Base-by-base conservation (phyloP, 768 basidiomycete species). In the Kwoniella pini region DNA sequence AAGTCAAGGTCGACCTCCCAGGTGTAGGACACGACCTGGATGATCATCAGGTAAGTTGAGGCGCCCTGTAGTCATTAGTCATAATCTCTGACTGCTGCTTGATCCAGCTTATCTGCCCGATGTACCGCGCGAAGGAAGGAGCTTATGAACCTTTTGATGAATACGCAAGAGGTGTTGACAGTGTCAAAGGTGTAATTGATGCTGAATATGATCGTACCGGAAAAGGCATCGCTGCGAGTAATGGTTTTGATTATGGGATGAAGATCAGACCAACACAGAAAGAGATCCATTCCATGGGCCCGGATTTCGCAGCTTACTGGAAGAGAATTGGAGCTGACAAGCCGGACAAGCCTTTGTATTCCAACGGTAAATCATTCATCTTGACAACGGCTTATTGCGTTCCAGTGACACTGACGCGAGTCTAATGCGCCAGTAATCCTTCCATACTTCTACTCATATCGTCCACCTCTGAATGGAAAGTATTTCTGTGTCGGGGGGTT, bases 21-120 rank as follows among this genome's bases (percentile, higher is more conserved):
- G 65, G 65, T 13, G 65, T 67, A 2, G 65, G 65, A 17, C 36
- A 52, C 17, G 62, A 60, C 31, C 57, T 58, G 26, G 48, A 63
- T 11, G 65, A 67, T 50, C 62, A 67, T 44, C 52, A 67, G 38
- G 61, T 67, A 28, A 44, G 65, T 31, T 26, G 50, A 36, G 15
- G 12, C 2, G 10, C n/a, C 5, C 28, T 21, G 15, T 11, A 4
- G 4, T 26, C 30, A 19, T 10, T 12, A 17, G 26, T 45, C 22
- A 43, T 44, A 15, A 1, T 30, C 19, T 15, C 56, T 51, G 9
- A 46, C 24, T 4, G 4, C n/a, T n/a, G n/a, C n/a, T n/a, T 22
- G 9, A 4, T 6, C 19, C 30, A 65, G 64, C 64, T 65, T 43
- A 50, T 46, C 15, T 31, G 60, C 17, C 36, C 38, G 46, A 31